phyloP scores from a whole-genome alignment of 148 eudicot genomes.

The Chenopodium quinoa region DNA sequence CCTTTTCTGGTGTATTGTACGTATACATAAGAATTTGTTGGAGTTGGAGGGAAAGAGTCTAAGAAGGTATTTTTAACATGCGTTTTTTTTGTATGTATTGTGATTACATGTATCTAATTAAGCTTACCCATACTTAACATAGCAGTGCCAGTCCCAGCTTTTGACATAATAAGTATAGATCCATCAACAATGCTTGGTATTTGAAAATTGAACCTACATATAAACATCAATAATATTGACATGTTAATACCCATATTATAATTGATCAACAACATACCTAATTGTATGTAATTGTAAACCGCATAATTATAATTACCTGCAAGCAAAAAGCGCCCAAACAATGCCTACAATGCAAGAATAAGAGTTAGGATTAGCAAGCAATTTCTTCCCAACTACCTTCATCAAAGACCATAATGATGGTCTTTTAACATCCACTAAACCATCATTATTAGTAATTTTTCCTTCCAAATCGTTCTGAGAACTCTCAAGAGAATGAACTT shows the following conservation, averaged over 20 bases:
- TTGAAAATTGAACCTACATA: conserved; percentile 56
- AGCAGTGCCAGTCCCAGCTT: conserved; percentile 74
- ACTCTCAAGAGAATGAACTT: conserved; percentile 8
- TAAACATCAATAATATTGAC: not conserved
- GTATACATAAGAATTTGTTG: no score
- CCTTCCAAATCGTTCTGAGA: conserved; percentile 42
- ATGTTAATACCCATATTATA: not conserved
- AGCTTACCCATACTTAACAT: conserved; percentile 87
- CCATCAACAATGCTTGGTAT: conserved; percentile 68
- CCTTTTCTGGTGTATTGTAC: no score
- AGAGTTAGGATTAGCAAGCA: conserved; percentile 63
- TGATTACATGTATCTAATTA: no score
- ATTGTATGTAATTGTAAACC: no score
- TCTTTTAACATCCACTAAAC: not conserved
- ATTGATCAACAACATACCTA: not conserved
- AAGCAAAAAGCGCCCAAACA: conserved; percentile 65
- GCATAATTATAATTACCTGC: conserved; percentile 39
- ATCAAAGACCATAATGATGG: conserved; percentile 46
- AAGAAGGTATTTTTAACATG: no score
- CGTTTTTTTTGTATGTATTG: no score
- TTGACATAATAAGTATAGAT: conserved; percentile 61
- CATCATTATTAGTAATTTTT: not conserved
- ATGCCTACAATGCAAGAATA: conserved; percentile 74
- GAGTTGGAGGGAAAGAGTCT: no score
- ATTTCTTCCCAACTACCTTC: conserved; percentile 53